Evolutionary conservation across 2,329 filamentous ascomycete genomes (phyloP).

Genomic region (Scedosporium boydii): DNA sequence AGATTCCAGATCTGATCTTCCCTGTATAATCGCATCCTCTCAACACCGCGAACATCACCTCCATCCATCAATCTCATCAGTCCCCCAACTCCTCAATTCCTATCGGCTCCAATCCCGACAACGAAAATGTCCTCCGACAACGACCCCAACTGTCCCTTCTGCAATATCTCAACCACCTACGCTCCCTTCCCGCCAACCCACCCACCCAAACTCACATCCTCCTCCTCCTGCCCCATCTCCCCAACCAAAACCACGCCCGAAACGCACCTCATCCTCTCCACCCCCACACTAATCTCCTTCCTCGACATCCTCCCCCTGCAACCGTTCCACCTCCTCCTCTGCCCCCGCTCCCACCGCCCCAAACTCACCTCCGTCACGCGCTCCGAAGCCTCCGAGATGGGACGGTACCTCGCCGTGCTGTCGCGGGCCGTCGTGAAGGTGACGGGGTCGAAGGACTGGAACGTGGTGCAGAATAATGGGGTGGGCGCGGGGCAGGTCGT

Average conservation of each 20-base stretch:
- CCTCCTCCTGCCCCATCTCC: constrained; percentile 19
- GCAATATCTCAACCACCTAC: constrained; percentile 44
- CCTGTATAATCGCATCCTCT: no score
- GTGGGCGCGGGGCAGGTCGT: constrained; percentile 85
- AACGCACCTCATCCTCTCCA: constrained; percentile 65
- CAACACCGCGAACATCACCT: no score
- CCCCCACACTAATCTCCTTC: constrained; percentile 71
- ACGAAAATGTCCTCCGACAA: constrained; percentile 19
- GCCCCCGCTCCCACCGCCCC: constrained; percentile 64
- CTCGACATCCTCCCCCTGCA: constrained; percentile 88
- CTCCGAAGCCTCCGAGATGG: constrained; percentile 56
- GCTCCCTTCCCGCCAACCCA: constrained; percentile 32
- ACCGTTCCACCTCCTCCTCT: constrained; percentile 72
- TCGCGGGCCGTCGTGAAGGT: constrained; percentile 60
- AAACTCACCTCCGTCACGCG: constrained; percentile 65
- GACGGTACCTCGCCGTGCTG: constrained; percentile 59
- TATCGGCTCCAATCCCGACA: constrained; percentile 25
- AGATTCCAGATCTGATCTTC: no score
- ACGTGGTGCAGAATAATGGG: constrained; percentile 94
- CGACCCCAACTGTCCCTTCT: constrained; percentile 46
- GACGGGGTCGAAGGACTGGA: constrained; percentile 76
- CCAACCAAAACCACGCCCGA: constrained; percentile 27
- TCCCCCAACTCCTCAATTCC: not conserved
- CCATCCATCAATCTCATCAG: not conserved
- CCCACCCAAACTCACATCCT: constrained; percentile 27